Percentiles rank a stretch among this genome's conserved stretches.
These are phyloP conservation scores for Lentinula novae-zelandiae DNA, from an alignment of 1,284 basidiomycete species.

Conservation along the genomic window DNA sequence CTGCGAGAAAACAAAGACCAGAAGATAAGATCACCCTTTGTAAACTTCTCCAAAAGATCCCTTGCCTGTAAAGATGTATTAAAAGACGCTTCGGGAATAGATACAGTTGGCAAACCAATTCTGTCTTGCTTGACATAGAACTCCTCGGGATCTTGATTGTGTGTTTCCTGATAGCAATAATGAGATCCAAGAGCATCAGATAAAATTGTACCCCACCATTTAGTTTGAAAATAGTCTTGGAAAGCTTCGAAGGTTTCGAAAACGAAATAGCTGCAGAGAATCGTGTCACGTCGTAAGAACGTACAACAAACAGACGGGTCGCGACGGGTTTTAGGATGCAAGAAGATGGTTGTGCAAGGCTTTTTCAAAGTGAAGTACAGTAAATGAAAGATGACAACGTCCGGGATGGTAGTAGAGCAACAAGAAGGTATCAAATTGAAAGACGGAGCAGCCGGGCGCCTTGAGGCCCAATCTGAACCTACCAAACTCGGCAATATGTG, in stretches of 20 bases:
- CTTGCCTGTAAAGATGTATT: slow-evolving; percentile 60
- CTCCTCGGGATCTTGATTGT: slow-evolving; percentile 85
- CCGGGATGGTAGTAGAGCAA: slow-evolving; percentile 1
- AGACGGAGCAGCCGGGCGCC: neutral
- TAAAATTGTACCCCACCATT: neutral
- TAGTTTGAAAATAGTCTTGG: neutral
- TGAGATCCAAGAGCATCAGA: slow-evolving; percentile 6
- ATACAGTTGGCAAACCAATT: slow-evolving; percentile 63
- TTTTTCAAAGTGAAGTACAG: neutral
- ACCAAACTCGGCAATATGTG: neutral
- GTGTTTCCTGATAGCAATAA: slow-evolving; percentile 47
- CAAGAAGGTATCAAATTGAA: neutral
- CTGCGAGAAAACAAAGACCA: neutral
- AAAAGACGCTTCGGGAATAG: slow-evolving; percentile 12
- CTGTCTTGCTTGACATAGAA: slow-evolving; percentile 95
- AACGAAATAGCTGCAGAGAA: neutral
- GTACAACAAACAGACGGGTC: no score
- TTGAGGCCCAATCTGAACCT: slow-evolving; percentile 4
- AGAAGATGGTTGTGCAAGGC: neutral
- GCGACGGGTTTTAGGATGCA: neutral
- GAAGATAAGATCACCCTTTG: slow-evolving; percentile 66
- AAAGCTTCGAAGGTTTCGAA: neutral
- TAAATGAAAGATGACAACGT: neutral
- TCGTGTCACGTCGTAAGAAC: slow-evolving; percentile 7
- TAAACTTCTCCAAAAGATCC: slow-evolving; percentile 98